Evolutionary conservation across 331 rosid genomes (phyloP).

Genomic region (Cydonia oblonga): DNA sequence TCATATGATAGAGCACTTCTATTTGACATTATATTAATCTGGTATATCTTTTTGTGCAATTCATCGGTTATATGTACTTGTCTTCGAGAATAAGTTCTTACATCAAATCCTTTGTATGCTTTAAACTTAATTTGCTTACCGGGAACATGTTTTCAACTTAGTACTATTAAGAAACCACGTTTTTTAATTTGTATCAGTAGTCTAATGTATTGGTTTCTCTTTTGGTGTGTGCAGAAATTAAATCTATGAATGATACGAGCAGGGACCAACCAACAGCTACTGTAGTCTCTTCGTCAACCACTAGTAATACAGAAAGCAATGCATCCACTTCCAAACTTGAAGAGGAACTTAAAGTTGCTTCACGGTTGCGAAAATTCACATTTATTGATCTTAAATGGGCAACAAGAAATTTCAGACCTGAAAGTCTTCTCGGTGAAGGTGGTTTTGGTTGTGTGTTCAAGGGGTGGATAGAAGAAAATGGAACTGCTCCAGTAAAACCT

Average conservation of each 20-base stretch:
- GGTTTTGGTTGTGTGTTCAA: conserved; percentile 97
- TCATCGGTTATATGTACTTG: background rate
- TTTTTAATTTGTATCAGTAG: background rate
- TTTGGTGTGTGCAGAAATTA: conserved; percentile 40
- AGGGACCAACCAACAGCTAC: conserved; percentile 66
- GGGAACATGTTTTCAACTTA: background rate
- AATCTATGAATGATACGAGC: conserved; percentile 62
- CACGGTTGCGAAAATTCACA: conserved; percentile 68
- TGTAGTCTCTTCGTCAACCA: conserved; percentile 58
- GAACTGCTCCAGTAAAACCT: conserved; percentile 95
- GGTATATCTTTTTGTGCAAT: background rate
- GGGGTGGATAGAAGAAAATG: conserved; percentile 97
- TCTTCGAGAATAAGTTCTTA: background rate
- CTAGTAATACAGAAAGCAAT: conserved; percentile 82
- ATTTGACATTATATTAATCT: background rate
- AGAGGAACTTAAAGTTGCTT: conserved; percentile 88
- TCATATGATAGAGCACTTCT: background rate
- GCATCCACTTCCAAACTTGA: conserved; percentile 77
- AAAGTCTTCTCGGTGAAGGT: conserved; percentile 98
- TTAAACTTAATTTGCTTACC: background rate
- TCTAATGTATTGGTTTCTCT: conserved; percentile 5
- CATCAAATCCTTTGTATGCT: background rate
- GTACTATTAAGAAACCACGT: background rate
- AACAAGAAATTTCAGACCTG: conserved; percentile 92
- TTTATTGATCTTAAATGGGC: conserved; percentile 86